phyloP scores from a whole-genome alignment of 257 asterid genomes.

The Lavandula angustifolia region DNA sequence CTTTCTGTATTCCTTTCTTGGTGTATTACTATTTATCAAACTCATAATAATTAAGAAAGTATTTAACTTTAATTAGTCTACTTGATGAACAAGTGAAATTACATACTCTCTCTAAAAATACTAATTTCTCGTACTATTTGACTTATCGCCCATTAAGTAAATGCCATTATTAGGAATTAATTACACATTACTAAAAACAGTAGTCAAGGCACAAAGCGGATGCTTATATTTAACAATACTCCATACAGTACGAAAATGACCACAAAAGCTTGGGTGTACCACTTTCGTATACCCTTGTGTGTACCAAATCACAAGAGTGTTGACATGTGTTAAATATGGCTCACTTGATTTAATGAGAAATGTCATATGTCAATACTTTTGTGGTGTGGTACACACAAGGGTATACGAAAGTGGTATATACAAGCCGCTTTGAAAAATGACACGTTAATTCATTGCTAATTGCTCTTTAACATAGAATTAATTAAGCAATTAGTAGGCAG shows the following conservation, averaged over 20 bases:
- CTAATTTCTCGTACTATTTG: slow-evolving; percentile 28
- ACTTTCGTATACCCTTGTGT: too few relatives aligned
- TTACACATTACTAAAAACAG: neutral
- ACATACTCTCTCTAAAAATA: neutral
- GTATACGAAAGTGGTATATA: too few relatives aligned
- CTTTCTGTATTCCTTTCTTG: neutral
- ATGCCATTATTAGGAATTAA: neutral
- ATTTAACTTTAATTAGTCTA: slow-evolving; percentile 1
- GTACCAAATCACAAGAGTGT: too few relatives aligned
- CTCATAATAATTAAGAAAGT: neutral
- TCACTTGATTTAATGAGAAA: too few relatives aligned
- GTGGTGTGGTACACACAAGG: too few relatives aligned
- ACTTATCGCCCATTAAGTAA: slow-evolving; percentile 20
- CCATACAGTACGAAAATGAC: slow-evolving; percentile 24
- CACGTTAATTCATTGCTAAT: slow-evolving; percentile 23
- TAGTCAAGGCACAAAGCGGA: slow-evolving; percentile 37
- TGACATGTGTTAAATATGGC: too few relatives aligned
- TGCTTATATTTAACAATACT: slow-evolving; percentile 22
- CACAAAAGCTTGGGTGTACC: too few relatives aligned
- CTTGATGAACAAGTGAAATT: neutral
- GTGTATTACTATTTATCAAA: neutral
- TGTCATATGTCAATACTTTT: too few relatives aligned
- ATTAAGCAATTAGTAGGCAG: slow-evolving; percentile 14
- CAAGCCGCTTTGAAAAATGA: too few relatives aligned
- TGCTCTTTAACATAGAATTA: slow-evolving; percentile 17